Evolutionary conservation across 805 yeast species (phyloP).

Genomic region (Yarrowia divulgata): DNA sequence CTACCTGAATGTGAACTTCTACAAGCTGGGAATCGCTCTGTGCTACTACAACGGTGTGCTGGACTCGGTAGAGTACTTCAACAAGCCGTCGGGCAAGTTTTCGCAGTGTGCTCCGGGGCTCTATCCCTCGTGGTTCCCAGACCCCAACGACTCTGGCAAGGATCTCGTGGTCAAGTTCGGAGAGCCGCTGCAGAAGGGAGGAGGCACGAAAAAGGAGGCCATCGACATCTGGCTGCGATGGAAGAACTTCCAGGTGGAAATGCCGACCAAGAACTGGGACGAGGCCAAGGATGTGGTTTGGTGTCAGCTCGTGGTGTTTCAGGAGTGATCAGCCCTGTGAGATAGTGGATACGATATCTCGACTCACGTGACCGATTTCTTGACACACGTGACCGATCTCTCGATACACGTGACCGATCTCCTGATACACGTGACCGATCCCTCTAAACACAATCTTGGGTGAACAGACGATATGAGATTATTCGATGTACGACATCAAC

Average conservation of each 20-base stretch:
- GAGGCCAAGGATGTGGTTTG: slow-evolving; percentile 48
- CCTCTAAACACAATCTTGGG: too few species aligned
- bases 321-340: too few species aligned
- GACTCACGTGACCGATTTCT: too few species aligned
- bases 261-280: slow-evolving; percentile 53
- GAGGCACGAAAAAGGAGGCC: slow-evolving; percentile 49
- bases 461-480: too few species aligned
- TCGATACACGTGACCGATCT: too few species aligned
- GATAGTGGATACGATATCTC: too few species aligned
- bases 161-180: slow-evolving; percentile 51
- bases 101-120: slow-evolving; percentile 36
- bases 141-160: slow-evolving; percentile 47
- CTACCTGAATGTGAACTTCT: slow-evolving; percentile 40
- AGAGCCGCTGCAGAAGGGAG: slow-evolving; percentile 55
- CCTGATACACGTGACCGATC: too few species aligned
- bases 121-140: slow-evolving; percentile 42
- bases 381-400: too few species aligned
- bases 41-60: slow-evolving; percentile 40
- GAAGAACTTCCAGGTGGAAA: slow-evolving; percentile 51
- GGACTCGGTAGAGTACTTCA: slow-evolving; percentile 53
- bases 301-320: slow-evolving; percentile 49
- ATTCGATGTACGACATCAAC: too few species aligned
- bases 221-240: slow-evolving; percentile 55
- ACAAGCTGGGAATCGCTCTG: slow-evolving; percentile 43
- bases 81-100: slow-evolving; percentile 44